phyloP scores from a whole-genome alignment of 2,329 filamentous ascomycete genomes.

The Aspergillus luchuensis region DNA sequence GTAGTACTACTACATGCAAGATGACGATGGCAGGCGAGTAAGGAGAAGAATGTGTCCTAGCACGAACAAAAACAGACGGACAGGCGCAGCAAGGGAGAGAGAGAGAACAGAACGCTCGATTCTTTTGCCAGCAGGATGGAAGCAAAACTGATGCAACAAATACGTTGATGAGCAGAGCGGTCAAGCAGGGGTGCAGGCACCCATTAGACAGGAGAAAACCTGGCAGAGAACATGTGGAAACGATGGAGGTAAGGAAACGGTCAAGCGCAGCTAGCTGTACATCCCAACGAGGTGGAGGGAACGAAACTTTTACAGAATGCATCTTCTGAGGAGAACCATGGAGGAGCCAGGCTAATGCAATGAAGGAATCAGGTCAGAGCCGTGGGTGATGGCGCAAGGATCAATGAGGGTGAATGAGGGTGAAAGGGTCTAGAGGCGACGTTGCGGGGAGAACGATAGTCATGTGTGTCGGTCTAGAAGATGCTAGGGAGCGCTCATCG shows the following conservation, averaged over 20 bases:
- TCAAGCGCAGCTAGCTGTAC: conserved; percentile 16
- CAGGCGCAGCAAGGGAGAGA: not conserved
- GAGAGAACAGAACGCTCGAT: conserved; percentile 1
- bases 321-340: not conserved
- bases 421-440: not conserved
- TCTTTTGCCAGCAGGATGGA: conserved; percentile 1
- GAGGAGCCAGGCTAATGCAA: conserved; percentile 1
- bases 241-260: not conserved
- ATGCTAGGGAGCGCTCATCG: conserved; percentile 17
- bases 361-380: conserved; percentile 2
- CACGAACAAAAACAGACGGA: not conserved
- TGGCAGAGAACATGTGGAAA: not conserved
- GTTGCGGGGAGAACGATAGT: not conserved
- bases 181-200: not conserved
- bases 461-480: not conserved
- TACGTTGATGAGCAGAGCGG: not conserved
- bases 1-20: not conserved
- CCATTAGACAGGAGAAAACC: not conserved
- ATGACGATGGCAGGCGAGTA: not conserved
- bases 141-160: not conserved
- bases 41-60: not conserved
- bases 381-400: not conserved
- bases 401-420: not conserved
- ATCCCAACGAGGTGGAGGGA: conserved; percentile 4
- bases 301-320: conserved; percentile 11